Base-by-base conservation (phyloP, 2,329 filamentous ascomycete species). In the Aureobasidium musti region DNA sequence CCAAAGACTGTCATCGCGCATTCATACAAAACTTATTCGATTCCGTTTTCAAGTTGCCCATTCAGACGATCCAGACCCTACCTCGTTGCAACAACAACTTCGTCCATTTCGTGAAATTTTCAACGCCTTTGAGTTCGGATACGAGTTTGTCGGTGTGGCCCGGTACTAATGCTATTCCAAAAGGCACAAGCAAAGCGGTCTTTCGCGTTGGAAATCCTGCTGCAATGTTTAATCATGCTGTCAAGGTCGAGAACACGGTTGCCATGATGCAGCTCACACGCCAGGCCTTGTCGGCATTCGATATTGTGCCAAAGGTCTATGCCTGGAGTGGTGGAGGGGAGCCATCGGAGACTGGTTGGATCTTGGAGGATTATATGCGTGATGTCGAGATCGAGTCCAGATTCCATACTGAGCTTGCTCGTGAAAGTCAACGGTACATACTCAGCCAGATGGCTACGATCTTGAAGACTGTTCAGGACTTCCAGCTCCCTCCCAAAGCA, bases 71-170 rank as follows among this genome's bases (percentile, higher is more conserved):
- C 23, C 17, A 13, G 1, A 30, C 47, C 26, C 26, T 50, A 5
- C 47, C 47, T 3, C 47, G 47, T 10, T 50, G 47, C 47, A 50
- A 50, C 13, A 50, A 50, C 47, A 50, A 50, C 47, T 50, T 28
- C 7, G 26, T 50, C 10, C 47, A 50, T 28, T 28, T 50, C 23
- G 26, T 50, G 26, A 7, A 13, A 21, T 50, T 50, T 17, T 11
- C 6, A 7, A 7, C 10, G 8, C 23, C 47, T 19, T 1, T 50
- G 1, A 14, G 3, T 4, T 2, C 5, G 2, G 23, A 50, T 17
- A 10, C 13, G 8, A 23, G 8, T 10, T 1, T 50, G 2, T 50
- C 47, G 2, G 17, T 2, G 1, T 1, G 11, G 26, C 47, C 23
- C 7, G 47, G 47, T 3, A 50, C 47, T 17, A 5, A 19, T 30